Percentiles rank a stretch among this genome's conserved stretches.
Evolutionary conservation across 345 rosid genomes (phyloP).

Genomic region (Raphanus raphanistrum): DNA sequence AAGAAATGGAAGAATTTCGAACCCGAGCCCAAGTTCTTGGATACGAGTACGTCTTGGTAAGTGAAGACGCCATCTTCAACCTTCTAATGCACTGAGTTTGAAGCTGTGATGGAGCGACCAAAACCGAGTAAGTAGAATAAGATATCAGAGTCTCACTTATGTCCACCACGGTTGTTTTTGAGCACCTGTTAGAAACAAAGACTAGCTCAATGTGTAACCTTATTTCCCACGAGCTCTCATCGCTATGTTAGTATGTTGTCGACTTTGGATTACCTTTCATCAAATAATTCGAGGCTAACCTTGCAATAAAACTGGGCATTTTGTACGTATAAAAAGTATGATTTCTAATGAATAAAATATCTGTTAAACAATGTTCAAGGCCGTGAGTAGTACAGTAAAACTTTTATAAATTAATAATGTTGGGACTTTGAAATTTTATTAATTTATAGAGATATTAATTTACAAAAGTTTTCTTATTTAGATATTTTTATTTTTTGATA

Average conservation of each 20-base stretch:
- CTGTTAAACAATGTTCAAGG: not conserved
- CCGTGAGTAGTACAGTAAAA: no score
- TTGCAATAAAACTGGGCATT: not conserved
- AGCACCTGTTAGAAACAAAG: not conserved
- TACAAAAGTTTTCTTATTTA: no score
- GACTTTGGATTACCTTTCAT: not conserved
- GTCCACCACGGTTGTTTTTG: conserved; percentile 7
- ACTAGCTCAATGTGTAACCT: not conserved
- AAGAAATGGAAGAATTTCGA: conserved; percentile 65
- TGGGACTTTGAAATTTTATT: no score
- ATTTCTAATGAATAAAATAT: not conserved
- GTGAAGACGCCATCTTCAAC: conserved; percentile 56
- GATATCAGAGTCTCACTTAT: not conserved
- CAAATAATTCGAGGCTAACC: not conserved
- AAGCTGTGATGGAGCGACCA: conserved; percentile 3
- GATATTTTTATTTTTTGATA: no score
- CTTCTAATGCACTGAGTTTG: conserved; percentile 68
- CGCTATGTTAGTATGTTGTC: not conserved
- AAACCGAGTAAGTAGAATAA: conserved; percentile 12
- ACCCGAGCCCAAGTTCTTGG: conserved; percentile 57
- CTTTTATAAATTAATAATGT: no score
- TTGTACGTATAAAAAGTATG: not conserved
- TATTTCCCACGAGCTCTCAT: not conserved
- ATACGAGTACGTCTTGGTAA: conserved; percentile 72
- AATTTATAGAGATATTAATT: no score